Base-by-base conservation (phyloP, 2,329 filamentous ascomycete genomes). In the Leptographium flavum region DNA sequence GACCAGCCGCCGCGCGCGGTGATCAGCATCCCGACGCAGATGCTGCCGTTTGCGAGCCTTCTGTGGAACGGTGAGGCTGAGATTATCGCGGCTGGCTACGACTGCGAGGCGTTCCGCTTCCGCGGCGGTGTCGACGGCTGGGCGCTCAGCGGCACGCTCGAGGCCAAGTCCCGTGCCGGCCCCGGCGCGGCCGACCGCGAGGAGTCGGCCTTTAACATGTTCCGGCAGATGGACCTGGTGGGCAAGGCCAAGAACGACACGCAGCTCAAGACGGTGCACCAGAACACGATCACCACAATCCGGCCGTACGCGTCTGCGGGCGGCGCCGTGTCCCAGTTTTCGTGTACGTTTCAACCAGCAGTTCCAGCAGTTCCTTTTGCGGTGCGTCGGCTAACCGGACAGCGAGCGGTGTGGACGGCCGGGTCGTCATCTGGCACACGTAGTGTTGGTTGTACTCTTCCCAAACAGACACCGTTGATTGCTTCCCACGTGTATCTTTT, bases 201-300 rank as follows among this genome's bases (percentile, higher is more conserved):
- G 64, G 92, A 96, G 62, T 92, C 84, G 52, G 92, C 92, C 22
- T 69, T 95, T 61, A 94, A 96, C 65, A 94, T 96, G 87, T 98
- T 98, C 69, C 79, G 80, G 57, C 88, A 95, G 69, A 96, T 98
- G 92, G 92, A 98, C 64, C 73, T 98, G 53, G 94, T 92, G 73
- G 92, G 92, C 50, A 94, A 94, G 66, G 69, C 73, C 46, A 86
- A 86, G 59, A 87, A 94, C 57, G 88, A 96, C 61, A 95, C 88
- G 4, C 85, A 94, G 67, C 72, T 98, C 55, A 92, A 87, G 67
- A 96, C 92, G 11, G 79, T 92, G 39, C 92, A 98, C 65, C 92
- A 98, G 62, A 98, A 98, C 66, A 94, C 88, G 23, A 85, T 98
- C 59, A 87, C 77, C 58, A 94, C 80, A 2, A 69, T 98, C 42